Base-by-base conservation (phyloP, 768 basidiomycete genomes). In the Naganishia onofrii region DNA sequence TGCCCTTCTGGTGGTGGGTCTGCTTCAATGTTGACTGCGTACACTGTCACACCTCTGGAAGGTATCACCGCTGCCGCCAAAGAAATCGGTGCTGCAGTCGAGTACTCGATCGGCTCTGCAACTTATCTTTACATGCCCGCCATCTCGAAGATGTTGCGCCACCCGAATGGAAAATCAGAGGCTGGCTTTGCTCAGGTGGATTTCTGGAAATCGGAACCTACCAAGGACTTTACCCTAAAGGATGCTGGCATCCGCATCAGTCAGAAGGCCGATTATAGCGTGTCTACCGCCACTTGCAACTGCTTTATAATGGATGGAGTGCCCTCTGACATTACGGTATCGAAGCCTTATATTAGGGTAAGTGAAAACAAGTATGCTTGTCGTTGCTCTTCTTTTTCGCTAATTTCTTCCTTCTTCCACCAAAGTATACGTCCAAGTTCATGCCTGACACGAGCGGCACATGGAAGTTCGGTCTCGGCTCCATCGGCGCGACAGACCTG, bases 11-110 rank as follows among this genome's bases (percentile, higher is more conserved):
- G 90, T 29, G 90, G 90, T 42, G 90, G 90, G 36, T 88, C 89
- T 10, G 88, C 88, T 12, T 84, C 85, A 2, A 83, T 92, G 66
- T 89, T 87, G 70, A 82, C 90, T 0, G 87, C 87, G 4, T 90
- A 89, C 82, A 83, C 86, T 31, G 82, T 87, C 21, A 86, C 86
- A 3, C 89, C 90, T 1, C 88, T 83, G 75, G 84, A 87, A 32
- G 89, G 88, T 10, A 82, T 90, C 29, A 75, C 77, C 19, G 77
- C 78, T n/a, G 84, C 82, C 60, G 85, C 85, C 12, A 85, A 86
- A 4, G 81, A 83, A 26, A 84, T 68, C 57, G 77, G 82, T 5
- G 77, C 87, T 32, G 83, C 85, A 5, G 81, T 90, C 68, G 77
- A 82, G 21, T 88, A 89, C 76, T 78, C 85, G 15, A 82, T 88